phyloP scores from a whole-genome alignment of 148 eudicot genomes.

The Rhododendron simsii region DNA sequence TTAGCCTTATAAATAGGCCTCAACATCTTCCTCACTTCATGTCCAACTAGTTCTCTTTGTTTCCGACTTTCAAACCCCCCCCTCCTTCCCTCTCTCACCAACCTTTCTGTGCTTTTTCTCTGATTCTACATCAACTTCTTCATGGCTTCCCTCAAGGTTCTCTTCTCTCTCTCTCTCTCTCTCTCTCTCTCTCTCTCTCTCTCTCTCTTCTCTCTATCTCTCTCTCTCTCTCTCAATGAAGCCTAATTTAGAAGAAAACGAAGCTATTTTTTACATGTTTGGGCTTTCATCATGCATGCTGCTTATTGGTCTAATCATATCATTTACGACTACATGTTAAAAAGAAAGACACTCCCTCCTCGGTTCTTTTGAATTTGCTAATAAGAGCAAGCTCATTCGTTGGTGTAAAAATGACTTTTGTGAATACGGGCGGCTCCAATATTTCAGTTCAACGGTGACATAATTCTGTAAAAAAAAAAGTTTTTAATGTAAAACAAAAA shows the following conservation, averaged over 20 bases:
- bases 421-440: too few relatives aligned
- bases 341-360: not conserved
- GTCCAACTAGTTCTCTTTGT: not conserved
- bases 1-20: slow-evolving; percentile 4
- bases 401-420: not conserved
- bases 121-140: not conserved
- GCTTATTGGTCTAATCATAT: not conserved
- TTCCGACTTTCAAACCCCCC: not conserved
- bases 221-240: not conserved
- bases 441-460: too few relatives aligned
- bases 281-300: not conserved
- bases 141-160: slow-evolving; percentile 13
- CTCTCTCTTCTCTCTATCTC: not conserved
- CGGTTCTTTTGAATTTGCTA: not conserved
- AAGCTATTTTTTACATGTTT: not conserved
- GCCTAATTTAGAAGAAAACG: too few relatives aligned
- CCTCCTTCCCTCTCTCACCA: not conserved
- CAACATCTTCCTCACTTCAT: not conserved
- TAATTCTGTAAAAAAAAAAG: too few relatives aligned
- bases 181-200: not conserved
- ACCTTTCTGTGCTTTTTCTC: not conserved
- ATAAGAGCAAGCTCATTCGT: not conserved
- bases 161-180: slow-evolving; percentile 11
- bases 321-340: not conserved
- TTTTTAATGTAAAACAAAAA: too few relatives aligned